These are phyloP conservation scores for Penicillium oxalicum DNA, from an alignment of 2,329 filamentous ascomycete species.

Conservation along the genomic window DNA sequence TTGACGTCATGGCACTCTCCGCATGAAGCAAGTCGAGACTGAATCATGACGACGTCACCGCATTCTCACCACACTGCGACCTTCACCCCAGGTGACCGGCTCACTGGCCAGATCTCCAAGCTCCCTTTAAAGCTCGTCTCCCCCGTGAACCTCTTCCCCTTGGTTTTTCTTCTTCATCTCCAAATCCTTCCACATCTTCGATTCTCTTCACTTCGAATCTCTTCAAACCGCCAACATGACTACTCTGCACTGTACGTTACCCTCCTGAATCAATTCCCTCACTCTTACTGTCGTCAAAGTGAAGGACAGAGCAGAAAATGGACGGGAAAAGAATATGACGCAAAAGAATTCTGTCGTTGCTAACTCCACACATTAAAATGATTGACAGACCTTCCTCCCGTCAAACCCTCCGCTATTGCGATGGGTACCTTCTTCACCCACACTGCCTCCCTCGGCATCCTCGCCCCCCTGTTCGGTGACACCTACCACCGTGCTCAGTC, in stretches of 20 bases:
- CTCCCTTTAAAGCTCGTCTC: slow-evolving; percentile 3
- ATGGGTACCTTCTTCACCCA: slow-evolving; percentile 96
- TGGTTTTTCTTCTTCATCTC: not conserved
- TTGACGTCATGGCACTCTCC: slow-evolving; percentile 13
- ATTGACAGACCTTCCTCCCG: slow-evolving; percentile 61
- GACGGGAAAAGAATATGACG: too few species aligned
- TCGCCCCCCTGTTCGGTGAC: slow-evolving; percentile 85
- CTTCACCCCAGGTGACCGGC: not conserved
- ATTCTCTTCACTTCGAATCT: not conserved
- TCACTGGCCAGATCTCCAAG: slow-evolving; percentile 1
- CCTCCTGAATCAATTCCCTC: not conserved
- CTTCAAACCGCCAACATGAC: slow-evolving; percentile 45
- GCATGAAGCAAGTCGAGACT: slow-evolving; percentile 7
- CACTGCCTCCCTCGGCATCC: slow-evolving; percentile 77
- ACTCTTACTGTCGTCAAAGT: too few species aligned
- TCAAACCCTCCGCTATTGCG: slow-evolving; percentile 97
- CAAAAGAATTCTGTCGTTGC: too few species aligned
- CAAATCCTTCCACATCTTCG: not conserved
- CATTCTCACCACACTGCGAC: not conserved
- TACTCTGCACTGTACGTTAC: slow-evolving; percentile 53
- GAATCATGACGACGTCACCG: slow-evolving; percentile 30
- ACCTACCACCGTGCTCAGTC: slow-evolving; percentile 89
- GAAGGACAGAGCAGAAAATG: too few species aligned
- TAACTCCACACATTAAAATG: too few species aligned
- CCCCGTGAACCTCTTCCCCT: not conserved